Evolutionary conservation across 73 alveolate genomes (phyloP), one percentile per base, ranked within the genome.

Genomic region (Paramecium pentaurelia): DNA sequence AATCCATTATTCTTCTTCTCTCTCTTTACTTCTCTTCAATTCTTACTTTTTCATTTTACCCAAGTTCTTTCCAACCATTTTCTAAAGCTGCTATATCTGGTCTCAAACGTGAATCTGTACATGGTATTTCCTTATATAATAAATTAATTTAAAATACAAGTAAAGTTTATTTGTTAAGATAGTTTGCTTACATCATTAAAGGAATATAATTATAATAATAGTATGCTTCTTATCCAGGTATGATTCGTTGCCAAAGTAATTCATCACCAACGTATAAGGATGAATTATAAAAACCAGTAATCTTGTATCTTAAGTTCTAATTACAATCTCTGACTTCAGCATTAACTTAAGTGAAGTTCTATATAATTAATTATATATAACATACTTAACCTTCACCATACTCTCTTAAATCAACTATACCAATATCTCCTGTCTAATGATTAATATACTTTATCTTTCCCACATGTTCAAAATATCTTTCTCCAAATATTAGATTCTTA

Each of bases 391-490:
- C 77, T 60, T 60, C 77, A 16, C 77, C 77, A 27, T 60, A 60
- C 8, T 71, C 86, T 28, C 8, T 28, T 32, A 71, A 34, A 27
- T 71, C 58, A 5, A 71, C 47, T 10, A 71, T 71, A 6, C 86
- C 86, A 32, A 71, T 30, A 32, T 71, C 86, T 30, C 86, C 86
- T 9, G 86, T 71, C 18, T 20, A 25, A 71, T 71, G 86, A 71
- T 71, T 71, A 5, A 32, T 32, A 71, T 71, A 71, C 30, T 71
- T 34, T 9, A 71, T 71, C 11, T 71, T 34, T 34, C 86, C 86
- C 0, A 71, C 86, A 71, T 71, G 86, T 71, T 71, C 86, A 71
- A 71, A 71, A 71, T 71, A 71, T 34, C 16, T 71, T 12, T 71
- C 86, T 10, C 86, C 86, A 71, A 71, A 71, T 34, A 71, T 10